Conservation (phyloP, 176 grass and related monocot species). For the Zoysia pacifica region DNA sequence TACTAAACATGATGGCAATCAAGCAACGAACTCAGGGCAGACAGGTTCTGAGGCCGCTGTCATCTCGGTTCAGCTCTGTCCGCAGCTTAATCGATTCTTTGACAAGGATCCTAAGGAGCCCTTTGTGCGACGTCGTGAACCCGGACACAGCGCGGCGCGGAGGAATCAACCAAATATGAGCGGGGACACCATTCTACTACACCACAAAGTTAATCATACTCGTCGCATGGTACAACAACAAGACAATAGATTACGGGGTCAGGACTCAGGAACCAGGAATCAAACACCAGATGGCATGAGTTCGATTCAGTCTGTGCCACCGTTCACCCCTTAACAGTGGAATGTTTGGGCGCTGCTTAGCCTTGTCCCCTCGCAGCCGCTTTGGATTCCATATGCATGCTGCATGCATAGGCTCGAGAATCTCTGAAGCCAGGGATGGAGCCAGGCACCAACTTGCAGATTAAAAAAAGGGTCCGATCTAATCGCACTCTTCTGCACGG, state of each 20-base stretch:
- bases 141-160: slow-evolving; percentile 29
- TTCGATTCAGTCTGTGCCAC: not conserved
- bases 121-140: slow-evolving; percentile 15
- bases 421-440: slow-evolving; percentile 42
- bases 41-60: slow-evolving; percentile 13
- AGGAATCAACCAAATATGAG: not conserved
- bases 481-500: slow-evolving; percentile 28
- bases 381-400: slow-evolving; percentile 49
- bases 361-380: slow-evolving; percentile 41
- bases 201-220: slow-evolving; percentile 37
- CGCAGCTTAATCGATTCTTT: slow-evolving; percentile 9
- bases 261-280: slow-evolving; percentile 26
- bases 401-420: slow-evolving; percentile 32
- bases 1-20: slow-evolving; percentile 15
- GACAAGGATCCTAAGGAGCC: slow-evolving; percentile 3
- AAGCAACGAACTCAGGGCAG: not conserved
- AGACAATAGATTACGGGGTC: slow-evolving; percentile 10
- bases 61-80: slow-evolving; percentile 9
- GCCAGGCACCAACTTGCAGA: slow-evolving; percentile 31
- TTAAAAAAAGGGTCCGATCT: slow-evolving; percentile 27
- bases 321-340: slow-evolving; percentile 15
- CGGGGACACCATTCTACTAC: slow-evolving; percentile 4
- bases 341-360: slow-evolving; percentile 18
- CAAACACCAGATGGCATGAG: slow-evolving; percentile 32
- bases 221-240: slow-evolving; percentile 27